Evolutionary conservation across 371 early-diverging fungal genomes (phyloP).

Genomic region (Parasitella parasitica): DNA sequence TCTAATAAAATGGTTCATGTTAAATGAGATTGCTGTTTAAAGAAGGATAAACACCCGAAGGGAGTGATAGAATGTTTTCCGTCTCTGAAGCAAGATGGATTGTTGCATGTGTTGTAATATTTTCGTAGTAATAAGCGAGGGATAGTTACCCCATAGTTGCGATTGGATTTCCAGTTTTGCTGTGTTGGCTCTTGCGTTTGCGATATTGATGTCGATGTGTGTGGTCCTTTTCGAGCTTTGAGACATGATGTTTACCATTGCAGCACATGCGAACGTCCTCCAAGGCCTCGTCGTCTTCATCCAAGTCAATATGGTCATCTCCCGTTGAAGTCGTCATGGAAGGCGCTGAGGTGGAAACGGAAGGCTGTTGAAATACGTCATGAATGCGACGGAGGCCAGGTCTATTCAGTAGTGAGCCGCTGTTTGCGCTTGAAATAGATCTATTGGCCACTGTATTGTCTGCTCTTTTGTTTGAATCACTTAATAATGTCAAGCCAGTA

Average conservation of each 20-base stretch:
- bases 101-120: no score
- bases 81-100: no score
- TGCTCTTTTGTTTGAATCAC: not conserved
- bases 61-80: no score
- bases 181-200: slow-evolving; percentile 18
- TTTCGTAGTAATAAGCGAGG: no score
- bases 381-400: slow-evolving; percentile 38
- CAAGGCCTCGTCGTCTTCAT: slow-evolving; percentile 41
- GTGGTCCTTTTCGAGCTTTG: slow-evolving; percentile 41
- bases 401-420: slow-evolving; percentile 23
- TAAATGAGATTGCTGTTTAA: no score
- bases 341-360: not conserved
- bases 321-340: not conserved
- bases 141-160: not conserved
- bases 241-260: slow-evolving; percentile 57
- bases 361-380: slow-evolving; percentile 23
- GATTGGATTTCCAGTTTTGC: not conserved
- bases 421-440: slow-evolving; percentile 18
- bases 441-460: not conserved
- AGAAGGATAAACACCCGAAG: no score
- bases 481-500: slow-evolving; percentile 1
- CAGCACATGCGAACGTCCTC: slow-evolving; percentile 58
- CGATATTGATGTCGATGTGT: slow-evolving; percentile 30
- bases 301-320: slow-evolving; percentile 4
- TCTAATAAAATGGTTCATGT: no score